phyloP scores from a whole-genome alignment of 75 land plant genomes.

The Pinus taeda region DNA sequence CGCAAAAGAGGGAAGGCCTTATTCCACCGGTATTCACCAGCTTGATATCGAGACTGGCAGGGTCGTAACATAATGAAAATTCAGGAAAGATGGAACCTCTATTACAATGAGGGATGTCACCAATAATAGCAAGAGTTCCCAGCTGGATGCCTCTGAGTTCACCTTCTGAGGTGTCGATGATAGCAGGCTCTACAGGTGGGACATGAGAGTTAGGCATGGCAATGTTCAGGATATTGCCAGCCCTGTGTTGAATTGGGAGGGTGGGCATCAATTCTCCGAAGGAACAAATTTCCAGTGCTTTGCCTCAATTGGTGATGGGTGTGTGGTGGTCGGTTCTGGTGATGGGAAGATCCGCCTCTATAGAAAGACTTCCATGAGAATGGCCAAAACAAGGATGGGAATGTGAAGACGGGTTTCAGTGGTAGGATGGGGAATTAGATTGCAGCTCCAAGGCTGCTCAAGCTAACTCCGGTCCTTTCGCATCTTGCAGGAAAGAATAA shows the following conservation, averaged over 20 bases:
- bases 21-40: conserved; percentile 76
- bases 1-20: conserved; percentile 41
- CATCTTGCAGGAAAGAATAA: conserved; percentile 80
- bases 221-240: conserved; percentile 76
- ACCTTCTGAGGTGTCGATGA: conserved; percentile 96
- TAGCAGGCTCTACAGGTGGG: conserved; percentile 95
- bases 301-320: conserved; percentile 95
- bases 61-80: conserved; percentile 92
- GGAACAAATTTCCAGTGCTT: conserved; percentile 99
- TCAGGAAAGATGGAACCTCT: conserved; percentile 89
- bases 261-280: conserved; percentile 94
- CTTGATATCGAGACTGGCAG: conserved; percentile 90
- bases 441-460: conserved; percentile 94
- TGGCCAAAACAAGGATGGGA: conserved; percentile 98
- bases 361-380: conserved; percentile 85
- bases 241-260: conserved; percentile 90
- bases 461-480: conserved; percentile 92
- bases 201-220: conserved; percentile 87
- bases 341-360: conserved; percentile 97
- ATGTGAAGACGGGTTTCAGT: conserved; percentile 87
- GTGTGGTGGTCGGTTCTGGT: conserved; percentile 90
- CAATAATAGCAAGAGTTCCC: conserved; percentile 81
- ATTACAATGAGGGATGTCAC: conserved; percentile 93
- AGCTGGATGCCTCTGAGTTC: conserved; percentile 74
- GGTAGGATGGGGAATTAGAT: conserved; percentile 97